A percentile compares a stretch with the other conserved stretches of the same genome.
These are phyloP conservation scores for Mrakia blollopis DNA, from an alignment of 768 basidiomycete species.

Conservation along the genomic window DNA sequence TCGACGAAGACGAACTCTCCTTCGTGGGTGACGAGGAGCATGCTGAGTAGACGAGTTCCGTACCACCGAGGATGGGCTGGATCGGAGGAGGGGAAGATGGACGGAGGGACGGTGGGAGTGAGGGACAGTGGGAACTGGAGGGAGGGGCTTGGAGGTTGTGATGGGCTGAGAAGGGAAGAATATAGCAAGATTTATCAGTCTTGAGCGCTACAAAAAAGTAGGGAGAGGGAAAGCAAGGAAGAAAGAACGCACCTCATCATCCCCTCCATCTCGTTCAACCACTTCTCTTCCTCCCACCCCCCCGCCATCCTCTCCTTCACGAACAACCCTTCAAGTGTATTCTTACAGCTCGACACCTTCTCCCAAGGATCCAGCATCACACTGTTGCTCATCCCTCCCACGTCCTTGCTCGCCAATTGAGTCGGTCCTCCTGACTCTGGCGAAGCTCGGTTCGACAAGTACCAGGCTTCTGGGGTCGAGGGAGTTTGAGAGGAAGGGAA, in stretches of 20 bases:
- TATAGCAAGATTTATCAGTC: too few species aligned
- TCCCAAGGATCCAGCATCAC: slow-evolving; percentile 28
- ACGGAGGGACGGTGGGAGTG: neutral
- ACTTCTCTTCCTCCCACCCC: slow-evolving; percentile 1
- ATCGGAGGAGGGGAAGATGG: neutral
- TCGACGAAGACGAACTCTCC: slow-evolving; percentile 27
- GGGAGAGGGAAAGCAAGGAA: neutral
- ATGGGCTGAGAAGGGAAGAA: neutral
- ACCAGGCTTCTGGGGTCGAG: neutral
- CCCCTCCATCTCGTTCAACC: slow-evolving; percentile 13
- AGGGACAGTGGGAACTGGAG: slow-evolving; percentile 6
- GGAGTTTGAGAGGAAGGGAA: slow-evolving; percentile 7
- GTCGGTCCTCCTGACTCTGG: neutral
- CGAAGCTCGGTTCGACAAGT: slow-evolving; percentile 22
- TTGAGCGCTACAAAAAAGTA: neutral
- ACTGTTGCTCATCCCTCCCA: slow-evolving; percentile 24
- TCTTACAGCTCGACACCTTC: slow-evolving; percentile 9
- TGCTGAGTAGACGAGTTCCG: slow-evolving; percentile 29
- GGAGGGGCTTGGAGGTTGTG: neutral
- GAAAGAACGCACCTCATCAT: slow-evolving; percentile 26
- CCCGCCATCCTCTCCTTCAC: neutral
- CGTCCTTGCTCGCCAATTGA: neutral
- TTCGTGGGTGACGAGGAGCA: slow-evolving; percentile 22
- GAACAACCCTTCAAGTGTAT: neutral
- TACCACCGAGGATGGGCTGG: slow-evolving; percentile 4